Evolutionary conservation across 495 filamentous ascomycete genomes (phyloP).

Genomic region (Mytilinidion resinicola): DNA sequence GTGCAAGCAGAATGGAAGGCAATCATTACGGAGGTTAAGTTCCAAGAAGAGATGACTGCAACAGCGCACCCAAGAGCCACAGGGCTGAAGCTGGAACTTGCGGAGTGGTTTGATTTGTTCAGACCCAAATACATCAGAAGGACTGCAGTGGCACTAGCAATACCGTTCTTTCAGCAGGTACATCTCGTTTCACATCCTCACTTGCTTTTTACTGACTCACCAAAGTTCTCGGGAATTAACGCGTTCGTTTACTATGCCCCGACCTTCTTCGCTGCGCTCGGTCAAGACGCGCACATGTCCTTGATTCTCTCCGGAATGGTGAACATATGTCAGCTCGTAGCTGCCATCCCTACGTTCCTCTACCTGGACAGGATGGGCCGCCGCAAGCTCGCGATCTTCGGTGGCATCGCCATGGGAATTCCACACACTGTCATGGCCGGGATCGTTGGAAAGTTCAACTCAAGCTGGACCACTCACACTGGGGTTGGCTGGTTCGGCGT

Average conservation of each 20-base stretch:
- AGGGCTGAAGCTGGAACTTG: conserved; percentile 23
- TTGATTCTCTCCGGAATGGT: conserved; percentile 47
- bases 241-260: conserved; percentile 48
- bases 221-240: conserved; percentile 30
- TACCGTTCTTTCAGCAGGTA: conserved; percentile 55
- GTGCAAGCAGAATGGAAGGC: conserved; percentile 33
- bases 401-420: conserved; percentile 27
- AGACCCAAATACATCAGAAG: conserved; percentile 48
- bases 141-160: conserved; percentile 46
- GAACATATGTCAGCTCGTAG: conserved; percentile 46
- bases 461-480: conserved; percentile 24
- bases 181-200: too few species aligned
- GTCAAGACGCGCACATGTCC: conserved; percentile 50
- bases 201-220: too few species aligned
- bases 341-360: conserved; percentile 22
- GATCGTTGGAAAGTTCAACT: conserved; percentile 29
- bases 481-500: conserved; percentile 31
- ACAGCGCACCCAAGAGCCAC: conserved; percentile 24
- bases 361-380: conserved; percentile 33
- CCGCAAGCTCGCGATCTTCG: conserved; percentile 27
- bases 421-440: conserved; percentile 32
- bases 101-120: conserved; percentile 30
- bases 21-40: conserved; percentile 31
- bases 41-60: conserved; percentile 22
- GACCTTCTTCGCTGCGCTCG: conserved; percentile 53